phyloP scores from a whole-genome alignment of 164 flowering plant genomes.

The Houttuynia cordata region DNA sequence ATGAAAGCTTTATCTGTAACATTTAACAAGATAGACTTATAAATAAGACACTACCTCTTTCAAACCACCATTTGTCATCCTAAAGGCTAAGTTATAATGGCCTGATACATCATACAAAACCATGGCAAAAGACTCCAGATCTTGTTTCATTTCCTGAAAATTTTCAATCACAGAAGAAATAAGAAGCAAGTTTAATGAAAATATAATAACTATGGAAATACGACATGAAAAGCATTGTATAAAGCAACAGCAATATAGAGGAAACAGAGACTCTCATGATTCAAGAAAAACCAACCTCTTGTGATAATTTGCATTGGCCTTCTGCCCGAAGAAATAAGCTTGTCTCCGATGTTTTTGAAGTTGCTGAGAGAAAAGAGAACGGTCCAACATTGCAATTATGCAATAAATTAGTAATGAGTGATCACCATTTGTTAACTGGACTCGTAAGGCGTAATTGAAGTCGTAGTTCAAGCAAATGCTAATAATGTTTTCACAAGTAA shows the following conservation, averaged over 20 bases:
- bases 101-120: conserved; percentile 44
- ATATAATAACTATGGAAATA: not conserved
- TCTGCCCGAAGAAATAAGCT: conserved; percentile 49
- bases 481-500: too few relatives aligned
- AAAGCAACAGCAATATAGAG: not conserved
- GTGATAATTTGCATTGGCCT: conserved; percentile 24
- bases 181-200: not conserved
- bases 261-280: not conserved
- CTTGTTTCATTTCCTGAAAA: conserved; percentile 52
- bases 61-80: conserved; percentile 48
- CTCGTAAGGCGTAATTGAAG: too few relatives aligned
- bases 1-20: too few relatives aligned
- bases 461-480: too few relatives aligned
- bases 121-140: conserved; percentile 44
- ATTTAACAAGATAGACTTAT: too few relatives aligned
- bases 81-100: conserved; percentile 59
- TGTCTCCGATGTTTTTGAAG: conserved; percentile 47
- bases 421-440: too few relatives aligned
- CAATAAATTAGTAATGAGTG: too few relatives aligned
- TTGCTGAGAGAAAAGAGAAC: conserved; percentile 35
- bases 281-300: conserved; percentile 39
- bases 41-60: conserved; percentile 39
- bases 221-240: too few relatives aligned
- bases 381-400: too few relatives aligned
- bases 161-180: not conserved